Evolutionary conservation across 306 rosid species (phyloP), one percentile per base, ranked within the genome.

Genomic region (Luffa aegyptiaca): DNA sequence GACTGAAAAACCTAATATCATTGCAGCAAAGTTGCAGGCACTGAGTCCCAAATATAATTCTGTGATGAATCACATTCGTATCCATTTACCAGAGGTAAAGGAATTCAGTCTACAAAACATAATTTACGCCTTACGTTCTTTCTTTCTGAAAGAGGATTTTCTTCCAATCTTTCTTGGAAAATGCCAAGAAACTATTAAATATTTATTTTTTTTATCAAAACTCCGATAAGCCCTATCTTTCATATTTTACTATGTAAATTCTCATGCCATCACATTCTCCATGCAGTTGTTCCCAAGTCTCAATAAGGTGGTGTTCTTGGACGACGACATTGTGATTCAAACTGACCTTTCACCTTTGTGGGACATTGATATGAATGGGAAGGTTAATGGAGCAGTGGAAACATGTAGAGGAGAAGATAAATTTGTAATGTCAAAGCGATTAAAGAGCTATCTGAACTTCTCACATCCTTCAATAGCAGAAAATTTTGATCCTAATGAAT

Each of bases 41-140:
- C 93, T 96, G 31, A 96, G 94, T 87, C 99, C 99, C 68, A 96
- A 96, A 83, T 96, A 96, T 85, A 96, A 96, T 85, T 96, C 99
- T 17, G 86, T 93, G 80, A 96, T 96, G 99, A 96, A 96, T 81
- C 99, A 96, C 82, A 96, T 96, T 52, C 82, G 99, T 58, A 96
- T 96, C 81, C 89, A 96, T 85, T 88, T 96, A 76, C 99, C 99
- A 6, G 99, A 96, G 99, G 99, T 96, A 90, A 78, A 51, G 31
- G 6, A 35, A 10, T 16, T 49, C 31, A 13, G 35, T 74, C 63
- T 18, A 49, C 48, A 3, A n/a, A 41, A 44, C 76, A 41, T 58
- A 35, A 8, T 45, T 21, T 71, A 80, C 33, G 71, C 17, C 39
- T 41, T 16, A 3, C 10, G 10, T 57, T 8, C 41, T 36, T 57